A percentile compares a stretch with the other conserved stretches of the same genome.
Conservation (phyloP, 768 basidiomycete genomes). For the Gloeostereum incarnatum region DNA sequence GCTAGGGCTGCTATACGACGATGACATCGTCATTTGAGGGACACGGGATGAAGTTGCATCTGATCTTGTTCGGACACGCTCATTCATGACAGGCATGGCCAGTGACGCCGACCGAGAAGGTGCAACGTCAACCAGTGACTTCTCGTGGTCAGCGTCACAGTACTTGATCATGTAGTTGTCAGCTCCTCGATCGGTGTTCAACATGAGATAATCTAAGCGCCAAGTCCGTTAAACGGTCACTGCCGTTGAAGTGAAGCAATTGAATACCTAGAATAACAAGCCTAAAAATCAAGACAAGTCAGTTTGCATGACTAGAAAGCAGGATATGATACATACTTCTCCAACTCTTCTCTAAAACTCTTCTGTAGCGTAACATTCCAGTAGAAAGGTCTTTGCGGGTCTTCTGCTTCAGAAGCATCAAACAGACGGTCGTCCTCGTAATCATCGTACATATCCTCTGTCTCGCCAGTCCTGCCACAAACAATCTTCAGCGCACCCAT, state of each 20-base stretch:
- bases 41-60: conserved; percentile 26
- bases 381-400: conserved; percentile 58
- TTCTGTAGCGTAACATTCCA: conserved; percentile 76
- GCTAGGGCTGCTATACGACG: too few relatives aligned
- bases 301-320: background rate
- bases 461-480: conserved; percentile 79
- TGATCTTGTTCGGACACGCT: conserved; percentile 46
- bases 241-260: background rate
- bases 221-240: conserved; percentile 6
- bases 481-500: conserved; percentile 62
- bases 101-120: conserved; percentile 59
- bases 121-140: conserved; percentile 68
- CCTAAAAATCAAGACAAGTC: conserved; percentile 25
- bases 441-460: conserved; percentile 62
- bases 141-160: conserved; percentile 76
- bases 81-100: conserved; percentile 69
- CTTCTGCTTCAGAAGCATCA: conserved; percentile 51
- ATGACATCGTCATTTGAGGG: conserved; percentile 29
- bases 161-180: conserved; percentile 83
- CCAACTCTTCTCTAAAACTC: conserved; percentile 80
- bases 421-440: conserved; percentile 70
- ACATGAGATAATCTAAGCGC: conserved; percentile 73
- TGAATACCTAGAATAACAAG: conserved; percentile 83
- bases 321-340: conserved; percentile 48
- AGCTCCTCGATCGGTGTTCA: conserved; percentile 75